A percentile compares a stretch with the other conserved stretches of the same genome.
phyloP scores from a whole-genome alignment of 2,329 filamentous ascomycete species.

The Truncatella angustata region DNA sequence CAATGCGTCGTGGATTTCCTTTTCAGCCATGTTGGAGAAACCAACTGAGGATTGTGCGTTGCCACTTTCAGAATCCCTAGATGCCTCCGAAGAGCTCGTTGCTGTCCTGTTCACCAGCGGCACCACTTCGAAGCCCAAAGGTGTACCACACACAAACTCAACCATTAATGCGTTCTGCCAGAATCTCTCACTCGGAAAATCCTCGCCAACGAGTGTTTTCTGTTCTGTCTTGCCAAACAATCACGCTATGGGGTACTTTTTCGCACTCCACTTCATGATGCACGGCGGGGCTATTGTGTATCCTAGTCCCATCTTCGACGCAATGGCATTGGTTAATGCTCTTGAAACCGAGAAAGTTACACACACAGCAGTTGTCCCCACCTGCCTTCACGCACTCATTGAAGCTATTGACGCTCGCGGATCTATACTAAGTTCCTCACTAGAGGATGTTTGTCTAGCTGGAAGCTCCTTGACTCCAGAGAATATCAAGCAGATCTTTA shows the following conservation, averaged over 20 bases:
- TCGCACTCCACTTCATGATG: conserved; percentile 7
- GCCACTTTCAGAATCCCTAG: not conserved
- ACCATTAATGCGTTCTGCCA: conserved; percentile 7
- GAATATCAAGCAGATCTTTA: not conserved
- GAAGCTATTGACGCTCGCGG: not conserved
- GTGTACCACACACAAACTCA: not conserved
- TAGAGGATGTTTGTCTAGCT: not conserved
- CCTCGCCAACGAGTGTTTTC: not conserved
- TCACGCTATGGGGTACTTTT: conserved; percentile 7
- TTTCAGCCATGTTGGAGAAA: not conserved
- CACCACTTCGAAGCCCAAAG: not conserved
- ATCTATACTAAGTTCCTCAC: not conserved
- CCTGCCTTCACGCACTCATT: not conserved
- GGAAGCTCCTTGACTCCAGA: not conserved
- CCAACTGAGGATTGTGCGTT: not conserved
- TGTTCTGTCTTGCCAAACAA: conserved; percentile 6
- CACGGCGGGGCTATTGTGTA: not conserved
- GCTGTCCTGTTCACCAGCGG: conserved; percentile 6
- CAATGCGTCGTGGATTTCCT: not conserved
- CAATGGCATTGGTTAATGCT: not conserved
- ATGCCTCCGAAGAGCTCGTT: not conserved
- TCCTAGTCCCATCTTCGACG: not conserved
- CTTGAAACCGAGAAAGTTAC: not conserved
- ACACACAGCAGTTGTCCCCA: conserved; percentile 1
- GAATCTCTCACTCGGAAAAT: conserved; percentile 2